Evolutionary conservation across 2,329 filamentous ascomycete genomes (phyloP).

Genomic region (Capronia americana): DNA sequence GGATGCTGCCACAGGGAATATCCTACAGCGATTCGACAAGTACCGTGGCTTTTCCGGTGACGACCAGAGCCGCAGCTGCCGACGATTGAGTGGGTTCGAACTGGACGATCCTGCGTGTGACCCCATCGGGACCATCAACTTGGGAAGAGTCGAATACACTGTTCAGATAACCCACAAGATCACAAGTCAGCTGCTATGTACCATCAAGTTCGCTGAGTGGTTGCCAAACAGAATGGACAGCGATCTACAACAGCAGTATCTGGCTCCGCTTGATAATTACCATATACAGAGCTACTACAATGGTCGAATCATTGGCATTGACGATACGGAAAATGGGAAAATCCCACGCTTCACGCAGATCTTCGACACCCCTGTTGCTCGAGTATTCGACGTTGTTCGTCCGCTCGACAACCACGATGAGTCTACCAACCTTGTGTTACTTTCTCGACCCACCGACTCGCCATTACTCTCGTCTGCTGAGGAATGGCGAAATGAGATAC

Average conservation of each 20-base stretch:
- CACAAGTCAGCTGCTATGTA: conserved; percentile 78
- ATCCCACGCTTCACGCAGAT: conserved; percentile 66
- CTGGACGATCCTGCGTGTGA: conserved; percentile 74
- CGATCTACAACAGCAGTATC: conserved; percentile 85
- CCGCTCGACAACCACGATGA: conserved; percentile 70
- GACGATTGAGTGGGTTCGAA: conserved; percentile 68
- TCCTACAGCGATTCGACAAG: conserved; percentile 81
- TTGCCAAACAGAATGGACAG: conserved; percentile 87
- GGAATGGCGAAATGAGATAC: conserved; percentile 44
- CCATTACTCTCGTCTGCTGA: conserved; percentile 41
- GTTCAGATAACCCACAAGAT: conserved; percentile 80
- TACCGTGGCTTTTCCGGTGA: conserved; percentile 30
- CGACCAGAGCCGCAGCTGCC: conserved; percentile 69
- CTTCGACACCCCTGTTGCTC: conserved; percentile 77
- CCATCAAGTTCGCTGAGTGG: conserved; percentile 93
- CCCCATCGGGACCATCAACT: conserved; percentile 77
- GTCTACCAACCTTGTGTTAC: conserved; percentile 74
- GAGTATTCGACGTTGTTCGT: conserved; percentile 86
- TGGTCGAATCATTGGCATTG: conserved; percentile 80
- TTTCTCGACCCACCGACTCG: conserved; percentile 82
- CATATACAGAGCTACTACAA: conserved; percentile 90
- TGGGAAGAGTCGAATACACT: conserved; percentile 88
- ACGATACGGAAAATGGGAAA: conserved; percentile 62
- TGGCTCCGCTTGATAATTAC: conserved; percentile 77
- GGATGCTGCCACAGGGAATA: conserved; percentile 81